These are phyloP conservation scores for Hortaea sp. DNA, from an alignment of 2,329 filamentous ascomycete species.

Conservation along the genomic window DNA sequence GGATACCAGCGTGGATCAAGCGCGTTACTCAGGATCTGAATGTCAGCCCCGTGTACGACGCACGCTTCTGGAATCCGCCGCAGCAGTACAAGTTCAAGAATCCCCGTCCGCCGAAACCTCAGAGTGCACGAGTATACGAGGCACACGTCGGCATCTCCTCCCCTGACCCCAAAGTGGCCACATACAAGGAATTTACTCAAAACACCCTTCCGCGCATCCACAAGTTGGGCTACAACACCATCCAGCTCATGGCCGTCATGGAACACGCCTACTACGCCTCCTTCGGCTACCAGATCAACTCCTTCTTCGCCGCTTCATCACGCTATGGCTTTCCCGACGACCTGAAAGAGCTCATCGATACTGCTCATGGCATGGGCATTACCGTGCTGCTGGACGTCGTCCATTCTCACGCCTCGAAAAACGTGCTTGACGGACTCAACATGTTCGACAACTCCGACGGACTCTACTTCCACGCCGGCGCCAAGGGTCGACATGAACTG, in stretches of 20 bases:
- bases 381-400: constrained; percentile 90
- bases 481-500: constrained; percentile 75
- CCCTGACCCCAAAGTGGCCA: constrained; percentile 76
- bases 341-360: constrained; percentile 91
- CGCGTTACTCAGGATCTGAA: constrained; percentile 88
- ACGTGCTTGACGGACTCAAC: constrained; percentile 88
- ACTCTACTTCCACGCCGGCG: constrained; percentile 86
- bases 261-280: constrained; percentile 99
- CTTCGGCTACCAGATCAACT: constrained; percentile 98
- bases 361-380: constrained; percentile 81
- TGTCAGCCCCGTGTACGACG: constrained; percentile 88
- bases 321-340: constrained; percentile 90
- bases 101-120: constrained; percentile 67
- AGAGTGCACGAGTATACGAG: constrained; percentile 87
- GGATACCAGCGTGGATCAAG: constrained; percentile 92
- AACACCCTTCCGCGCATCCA: constrained; percentile 89
- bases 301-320: constrained; percentile 95
- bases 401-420: constrained; percentile 96
- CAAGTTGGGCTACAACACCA: constrained; percentile 86
- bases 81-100: constrained; percentile 82
- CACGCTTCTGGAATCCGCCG: constrained; percentile 93
- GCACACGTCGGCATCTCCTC: constrained; percentile 98
- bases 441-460: constrained; percentile 93
- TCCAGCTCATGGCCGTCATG: constrained; percentile 98
- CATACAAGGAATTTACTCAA: constrained; percentile 93